phyloP scores from a whole-genome alignment of 331 rosid species.

The Malus hybrid region DNA sequence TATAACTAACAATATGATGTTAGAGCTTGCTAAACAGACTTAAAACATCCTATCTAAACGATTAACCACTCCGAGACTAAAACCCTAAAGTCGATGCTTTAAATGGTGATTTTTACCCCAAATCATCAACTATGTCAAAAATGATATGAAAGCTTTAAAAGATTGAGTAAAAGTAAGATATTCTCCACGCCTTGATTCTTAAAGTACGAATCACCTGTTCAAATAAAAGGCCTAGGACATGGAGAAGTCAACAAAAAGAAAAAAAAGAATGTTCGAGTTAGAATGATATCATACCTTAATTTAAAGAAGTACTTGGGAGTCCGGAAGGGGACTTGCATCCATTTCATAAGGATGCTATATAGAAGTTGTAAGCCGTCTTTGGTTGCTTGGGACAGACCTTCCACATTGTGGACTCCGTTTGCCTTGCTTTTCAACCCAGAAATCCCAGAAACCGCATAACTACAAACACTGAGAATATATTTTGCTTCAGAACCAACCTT shows the following conservation, averaged over 20 bases:
- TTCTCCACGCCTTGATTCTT: background rate
- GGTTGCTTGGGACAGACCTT: slow-evolving; percentile 18
- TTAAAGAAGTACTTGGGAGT: slow-evolving; percentile 49
- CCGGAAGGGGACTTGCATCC: slow-evolving; percentile 42
- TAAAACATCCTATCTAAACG: background rate
- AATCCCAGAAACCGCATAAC: slow-evolving; percentile 29
- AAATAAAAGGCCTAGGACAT: background rate
- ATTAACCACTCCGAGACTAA: background rate
- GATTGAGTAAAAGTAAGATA: background rate
- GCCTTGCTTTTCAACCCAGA: slow-evolving; percentile 21
- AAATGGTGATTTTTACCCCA: no score
- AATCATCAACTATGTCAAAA: background rate
- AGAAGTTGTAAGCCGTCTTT: slow-evolving; percentile 25
- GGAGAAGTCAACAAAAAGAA: background rate
- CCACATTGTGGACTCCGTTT: slow-evolving; percentile 5
- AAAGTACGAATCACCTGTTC: no score
- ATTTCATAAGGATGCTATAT: slow-evolving; percentile 27
- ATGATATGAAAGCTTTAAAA: background rate
- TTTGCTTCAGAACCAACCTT: slow-evolving; percentile 23
- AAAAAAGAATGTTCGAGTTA: background rate
- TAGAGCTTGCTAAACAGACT: background rate
- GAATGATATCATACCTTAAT: slow-evolving; percentile 35
- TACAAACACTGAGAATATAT: slow-evolving; percentile 30
- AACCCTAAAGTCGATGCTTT: background rate
- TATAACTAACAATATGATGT: background rate